Conservation (phyloP, 2,329 filamentous ascomycete genomes). For the Tolypocladium album region DNA sequence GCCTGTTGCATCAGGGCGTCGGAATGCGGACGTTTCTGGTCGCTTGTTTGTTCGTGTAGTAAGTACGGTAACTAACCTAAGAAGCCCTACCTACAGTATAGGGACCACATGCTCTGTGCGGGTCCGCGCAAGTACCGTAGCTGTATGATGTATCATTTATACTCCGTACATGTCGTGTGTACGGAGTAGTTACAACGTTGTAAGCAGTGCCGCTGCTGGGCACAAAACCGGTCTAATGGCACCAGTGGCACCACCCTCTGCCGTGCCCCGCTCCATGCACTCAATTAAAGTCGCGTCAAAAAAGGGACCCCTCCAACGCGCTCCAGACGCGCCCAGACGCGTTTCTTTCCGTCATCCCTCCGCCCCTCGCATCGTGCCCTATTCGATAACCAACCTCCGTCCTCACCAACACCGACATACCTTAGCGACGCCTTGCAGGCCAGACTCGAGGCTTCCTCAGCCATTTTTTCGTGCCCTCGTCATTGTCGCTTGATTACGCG, state of each 20-base stretch:
- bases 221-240: not conserved
- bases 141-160: no score
- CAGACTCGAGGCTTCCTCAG: not conserved
- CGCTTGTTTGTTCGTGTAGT: no score
- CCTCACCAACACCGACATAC: not conserved
- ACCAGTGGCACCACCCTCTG: not conserved
- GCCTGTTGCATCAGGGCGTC: not conserved
- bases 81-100: no score
- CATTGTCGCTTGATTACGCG: not conserved
- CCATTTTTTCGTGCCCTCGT: not conserved
- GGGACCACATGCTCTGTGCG: no score
- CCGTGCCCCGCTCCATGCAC: conserved; percentile 15
- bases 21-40: not conserved
- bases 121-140: no score
- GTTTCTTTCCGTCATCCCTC: conserved; percentile 3
- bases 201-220: no score
- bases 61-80: no score
- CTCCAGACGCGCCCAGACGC: conserved; percentile 16
- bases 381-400: not conserved
- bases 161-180: no score
- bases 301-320: conserved; percentile 18
- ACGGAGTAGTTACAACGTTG: no score
- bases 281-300: conserved; percentile 27
- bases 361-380: not conserved
- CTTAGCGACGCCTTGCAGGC: not conserved